A percentile compares a stretch with the other conserved stretches of the same genome.
Evolutionary conservation across 176 grass and related monocot genomes (phyloP).

Genomic region (Echinochloa phyllopogon): DNA sequence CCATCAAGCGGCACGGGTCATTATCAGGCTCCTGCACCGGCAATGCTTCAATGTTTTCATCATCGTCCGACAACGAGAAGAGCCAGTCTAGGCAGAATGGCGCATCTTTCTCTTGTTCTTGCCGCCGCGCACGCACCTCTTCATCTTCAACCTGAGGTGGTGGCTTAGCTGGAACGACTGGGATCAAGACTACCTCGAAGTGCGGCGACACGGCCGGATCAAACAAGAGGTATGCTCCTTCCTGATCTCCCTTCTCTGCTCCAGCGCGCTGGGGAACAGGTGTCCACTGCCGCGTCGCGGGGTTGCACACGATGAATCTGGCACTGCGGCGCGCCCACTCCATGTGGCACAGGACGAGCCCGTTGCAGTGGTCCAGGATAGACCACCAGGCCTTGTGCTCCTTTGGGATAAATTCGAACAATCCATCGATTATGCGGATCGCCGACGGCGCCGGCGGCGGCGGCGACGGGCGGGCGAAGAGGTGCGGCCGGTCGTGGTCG

Average conservation of each 20-base stretch:
- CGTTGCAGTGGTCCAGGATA: conserved; percentile 1
- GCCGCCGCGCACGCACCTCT: too few species aligned
- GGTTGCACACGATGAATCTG: background rate
- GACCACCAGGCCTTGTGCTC: too few species aligned
- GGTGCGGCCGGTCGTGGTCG: background rate
- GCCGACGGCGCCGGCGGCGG: background rate
- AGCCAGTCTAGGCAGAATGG: background rate
- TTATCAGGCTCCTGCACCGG: background rate
- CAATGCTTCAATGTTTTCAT: background rate
- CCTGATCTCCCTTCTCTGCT: accelerated
- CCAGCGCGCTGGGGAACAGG: background rate
- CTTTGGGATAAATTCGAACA: background rate
- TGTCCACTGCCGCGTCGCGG: background rate
- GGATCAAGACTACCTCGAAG: background rate
- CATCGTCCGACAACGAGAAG: background rate
- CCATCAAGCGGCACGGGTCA: background rate
- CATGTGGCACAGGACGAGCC: background rate
- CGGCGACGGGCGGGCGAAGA: background rate
- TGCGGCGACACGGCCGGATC: background rate
- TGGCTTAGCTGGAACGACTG: background rate
- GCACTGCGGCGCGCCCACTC: too few species aligned
- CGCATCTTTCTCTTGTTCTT: background rate
- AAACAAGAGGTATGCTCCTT: background rate
- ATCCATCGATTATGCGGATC: background rate
- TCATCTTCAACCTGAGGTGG: background rate